These are phyloP conservation scores for Paecilomyces sp. DNA, from an alignment of 2,329 filamentous ascomycete species.

Conservation along the genomic window DNA sequence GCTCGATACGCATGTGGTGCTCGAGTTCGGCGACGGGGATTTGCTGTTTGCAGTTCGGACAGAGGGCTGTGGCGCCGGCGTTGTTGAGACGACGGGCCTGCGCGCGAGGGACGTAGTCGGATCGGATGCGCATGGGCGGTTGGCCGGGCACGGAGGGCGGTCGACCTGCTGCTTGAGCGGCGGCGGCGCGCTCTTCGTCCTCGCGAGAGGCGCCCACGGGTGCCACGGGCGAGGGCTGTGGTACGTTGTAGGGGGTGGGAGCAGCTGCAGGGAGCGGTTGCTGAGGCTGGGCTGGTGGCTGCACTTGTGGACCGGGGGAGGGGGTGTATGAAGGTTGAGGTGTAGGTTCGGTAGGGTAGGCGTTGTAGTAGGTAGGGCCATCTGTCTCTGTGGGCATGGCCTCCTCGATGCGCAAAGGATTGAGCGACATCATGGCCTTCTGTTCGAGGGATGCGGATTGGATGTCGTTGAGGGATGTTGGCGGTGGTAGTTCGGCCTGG, in stretches of 20 bases:
- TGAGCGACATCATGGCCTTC: constrained; percentile 83
- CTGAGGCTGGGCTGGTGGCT: constrained; percentile 14
- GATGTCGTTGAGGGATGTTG: constrained; percentile 81
- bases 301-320: constrained; percentile 15
- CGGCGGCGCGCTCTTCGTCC: constrained; percentile 59
- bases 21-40: constrained; percentile 83
- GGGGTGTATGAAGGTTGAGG: constrained; percentile 14
- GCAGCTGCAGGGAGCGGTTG: constrained; percentile 25
- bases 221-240: constrained; percentile 13
- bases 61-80: constrained; percentile 60
- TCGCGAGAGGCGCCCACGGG: constrained; percentile 42
- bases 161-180: constrained; percentile 64
- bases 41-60: constrained; percentile 87
- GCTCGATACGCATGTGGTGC: constrained; percentile 89
- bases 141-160: constrained; percentile 36
- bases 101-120: constrained; percentile 84
- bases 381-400: constrained; percentile 77
- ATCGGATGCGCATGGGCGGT: constrained; percentile 76
- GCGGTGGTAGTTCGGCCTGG: constrained; percentile 74
- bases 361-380: constrained; percentile 45
- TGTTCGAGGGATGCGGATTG: constrained; percentile 93
- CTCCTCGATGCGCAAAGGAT: constrained; percentile 82
- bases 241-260: constrained; percentile 12
- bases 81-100: constrained; percentile 63
- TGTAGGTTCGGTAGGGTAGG: constrained; percentile 36